A percentile compares a stretch with the other conserved stretches of the same genome.
phyloP scores from a whole-genome alignment of 2,329 filamentous ascomycete species.

The Epichloe sibirici region DNA sequence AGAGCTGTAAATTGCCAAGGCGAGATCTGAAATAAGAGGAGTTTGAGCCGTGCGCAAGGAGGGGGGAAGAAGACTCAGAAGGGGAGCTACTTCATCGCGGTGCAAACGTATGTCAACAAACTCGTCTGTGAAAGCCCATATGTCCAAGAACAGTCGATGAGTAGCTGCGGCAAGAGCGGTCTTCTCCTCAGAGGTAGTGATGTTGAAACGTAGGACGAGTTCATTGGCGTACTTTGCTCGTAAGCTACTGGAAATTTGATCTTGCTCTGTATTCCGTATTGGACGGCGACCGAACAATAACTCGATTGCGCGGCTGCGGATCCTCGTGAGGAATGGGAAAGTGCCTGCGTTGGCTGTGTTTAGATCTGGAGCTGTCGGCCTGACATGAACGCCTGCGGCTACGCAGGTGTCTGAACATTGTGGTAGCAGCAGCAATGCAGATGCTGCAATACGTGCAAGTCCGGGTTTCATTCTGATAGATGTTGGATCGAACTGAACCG shows the following conservation, averaged over 20 bases:
- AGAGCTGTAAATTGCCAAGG: conserved; percentile 57
- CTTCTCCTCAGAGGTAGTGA: conserved; percentile 58
- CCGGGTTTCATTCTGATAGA: conserved; percentile 1
- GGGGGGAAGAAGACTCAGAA: conserved; percentile 65
- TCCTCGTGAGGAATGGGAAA: conserved; percentile 37
- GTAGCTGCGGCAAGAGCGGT: conserved; percentile 59
- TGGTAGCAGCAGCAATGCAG: not conserved
- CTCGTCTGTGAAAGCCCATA: conserved; percentile 74
- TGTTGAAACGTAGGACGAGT: conserved; percentile 80
- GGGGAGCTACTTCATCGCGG: conserved; percentile 62
- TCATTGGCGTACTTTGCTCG: conserved; percentile 56
- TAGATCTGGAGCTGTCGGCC: not conserved
- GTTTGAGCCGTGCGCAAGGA: conserved; percentile 58
- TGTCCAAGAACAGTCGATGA: conserved; percentile 67
- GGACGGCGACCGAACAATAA: conserved; percentile 36
- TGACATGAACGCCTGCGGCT: not conserved
- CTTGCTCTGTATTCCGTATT: conserved; percentile 15
- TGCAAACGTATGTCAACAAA: conserved; percentile 78
- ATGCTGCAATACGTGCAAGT: not conserved
- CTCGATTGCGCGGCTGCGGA: conserved; percentile 38
- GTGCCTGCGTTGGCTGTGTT: conserved; percentile 13
- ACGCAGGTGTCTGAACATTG: not conserved
- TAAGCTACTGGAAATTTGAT: conserved; percentile 18
- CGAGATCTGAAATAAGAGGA: conserved; percentile 68
- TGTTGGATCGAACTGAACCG: not conserved